Evolutionary conservation across 23 red algal species (phyloP), one percentile per base, ranked within the genome.

Genomic region (Gracilaria caudata): DNA sequence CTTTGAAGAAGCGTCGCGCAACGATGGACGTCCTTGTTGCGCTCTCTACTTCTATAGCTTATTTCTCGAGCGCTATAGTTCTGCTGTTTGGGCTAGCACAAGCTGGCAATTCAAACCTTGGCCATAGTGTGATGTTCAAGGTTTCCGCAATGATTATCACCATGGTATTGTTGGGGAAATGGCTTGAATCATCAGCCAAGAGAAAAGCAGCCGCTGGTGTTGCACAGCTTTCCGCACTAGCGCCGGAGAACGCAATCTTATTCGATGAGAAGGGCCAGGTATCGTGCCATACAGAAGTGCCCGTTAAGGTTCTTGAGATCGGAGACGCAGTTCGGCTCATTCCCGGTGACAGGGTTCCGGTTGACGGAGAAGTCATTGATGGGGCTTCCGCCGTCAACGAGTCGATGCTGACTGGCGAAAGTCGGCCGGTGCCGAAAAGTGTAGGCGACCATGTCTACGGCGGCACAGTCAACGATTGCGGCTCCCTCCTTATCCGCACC

Each of bases 1-100:
- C 97, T 41, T 37, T 99, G 51, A 43, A 77, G 30, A 92, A 96
- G 60, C 41, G 92, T 1, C 86, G 93, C 21, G 90, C 97, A 20
- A 99, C 90, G 19, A 99, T 99, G 97, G 97, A 99, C 47, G 94
- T 96, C 2, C 84, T 99, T 38, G 86, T 99, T 36, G 93, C 97
- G 65, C 79, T 99, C 16, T 84, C 84, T 3, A 96, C 97, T 8
- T 93, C 93, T 17, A 83, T 95, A 29, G 94, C 94, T 19, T 99
- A 99, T 40, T 59, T 95, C 51, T 95, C 88, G 20, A 95, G 93
- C 28, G 75, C 90, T 7, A 70, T 89, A 17, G 86, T 93, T 17
- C 60, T 99, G 35, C n/a, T 99, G 65, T 55, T 68, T 29, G 81
- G 79, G 25, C 65, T 82, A 4, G 90, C 36, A 3, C 28, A 60